Percentiles rank a stretch among this genome's conserved stretches.
phyloP scores from a whole-genome alignment of 768 basidiomycete genomes.

The Phlebiopsis gigantea region DNA sequence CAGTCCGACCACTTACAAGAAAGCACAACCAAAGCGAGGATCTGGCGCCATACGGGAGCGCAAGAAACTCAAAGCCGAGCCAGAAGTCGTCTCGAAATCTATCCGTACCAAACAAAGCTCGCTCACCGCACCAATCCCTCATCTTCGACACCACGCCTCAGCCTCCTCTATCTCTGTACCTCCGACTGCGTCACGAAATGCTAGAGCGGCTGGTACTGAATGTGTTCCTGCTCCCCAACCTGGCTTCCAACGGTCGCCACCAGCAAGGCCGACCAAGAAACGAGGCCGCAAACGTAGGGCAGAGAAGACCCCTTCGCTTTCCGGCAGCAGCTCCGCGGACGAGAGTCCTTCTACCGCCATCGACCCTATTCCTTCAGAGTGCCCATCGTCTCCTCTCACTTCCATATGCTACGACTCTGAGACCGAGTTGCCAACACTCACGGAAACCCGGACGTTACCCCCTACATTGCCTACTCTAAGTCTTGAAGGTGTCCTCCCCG shows the following conservation, averaged over 20 bases:
- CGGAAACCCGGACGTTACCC: background rate
- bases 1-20: no score
- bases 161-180: no score
- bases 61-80: no score
- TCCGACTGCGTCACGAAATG: no score
- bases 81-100: no score
- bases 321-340: background rate
- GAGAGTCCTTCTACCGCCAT: background rate
- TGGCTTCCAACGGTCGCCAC: background rate
- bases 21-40: no score
- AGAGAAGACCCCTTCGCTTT: background rate
- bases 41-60: no score
- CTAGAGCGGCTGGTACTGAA: no score
- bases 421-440: background rate
- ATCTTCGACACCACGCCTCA: no score
- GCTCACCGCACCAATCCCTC: no score
- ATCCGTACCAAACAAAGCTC: no score
- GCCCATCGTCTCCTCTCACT: background rate
- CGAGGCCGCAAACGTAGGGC: background rate
- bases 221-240: no score
- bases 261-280: background rate
- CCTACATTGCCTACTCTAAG: background rate
- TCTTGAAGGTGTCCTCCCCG: background rate
- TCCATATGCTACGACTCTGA: background rate
- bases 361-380: background rate